phyloP scores from a whole-genome alignment of 1,139 yeast species.

The Zygoascus hellenicus region DNA sequence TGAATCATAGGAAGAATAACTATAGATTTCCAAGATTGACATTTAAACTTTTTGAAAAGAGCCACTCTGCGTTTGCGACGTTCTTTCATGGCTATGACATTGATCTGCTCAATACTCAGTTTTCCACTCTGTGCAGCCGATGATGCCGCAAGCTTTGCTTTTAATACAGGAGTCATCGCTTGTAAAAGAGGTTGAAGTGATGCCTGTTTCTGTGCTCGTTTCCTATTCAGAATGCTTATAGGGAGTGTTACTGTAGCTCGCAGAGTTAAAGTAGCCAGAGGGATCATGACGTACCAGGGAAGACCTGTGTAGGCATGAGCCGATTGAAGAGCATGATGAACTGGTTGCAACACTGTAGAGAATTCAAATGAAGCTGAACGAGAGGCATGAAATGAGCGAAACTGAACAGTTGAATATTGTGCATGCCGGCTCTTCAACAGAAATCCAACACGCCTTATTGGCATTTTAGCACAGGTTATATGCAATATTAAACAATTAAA shows the following conservation, averaged over 20 bases:
- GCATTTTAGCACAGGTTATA: background rate
- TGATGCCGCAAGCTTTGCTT: constrained; percentile 55
- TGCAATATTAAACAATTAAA: background rate
- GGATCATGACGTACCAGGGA: constrained; percentile 83
- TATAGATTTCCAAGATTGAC: constrained; percentile 77
- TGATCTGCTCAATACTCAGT: constrained; percentile 70
- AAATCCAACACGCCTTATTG: background rate
- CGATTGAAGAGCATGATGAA: constrained; percentile 24
- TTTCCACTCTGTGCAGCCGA: constrained; percentile 38
- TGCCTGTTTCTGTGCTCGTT: constrained; percentile 64
- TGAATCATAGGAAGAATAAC: constrained; percentile 67
- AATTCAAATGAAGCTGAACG: constrained; percentile 13
- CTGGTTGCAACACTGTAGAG: constrained; percentile 21
- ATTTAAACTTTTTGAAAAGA: constrained; percentile 57
- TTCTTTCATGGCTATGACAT: constrained; percentile 69
- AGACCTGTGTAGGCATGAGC: constrained; percentile 44
- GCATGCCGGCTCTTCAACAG: background rate
- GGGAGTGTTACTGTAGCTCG: constrained; percentile 71
- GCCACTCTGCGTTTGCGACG: constrained; percentile 64
- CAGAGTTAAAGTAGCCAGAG: constrained; percentile 60
- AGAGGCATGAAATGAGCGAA: constrained; percentile 14
- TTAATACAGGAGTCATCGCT: constrained; percentile 71
- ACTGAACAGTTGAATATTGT: background rate
- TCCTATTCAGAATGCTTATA: constrained; percentile 65
- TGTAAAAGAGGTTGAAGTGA: constrained; percentile 54